Percentiles rank a stretch among this genome's conserved stretches.
Evolutionary conservation across 2,329 filamentous ascomycete genomes (phyloP).

Genomic region (Tricladium varicosporioides): DNA sequence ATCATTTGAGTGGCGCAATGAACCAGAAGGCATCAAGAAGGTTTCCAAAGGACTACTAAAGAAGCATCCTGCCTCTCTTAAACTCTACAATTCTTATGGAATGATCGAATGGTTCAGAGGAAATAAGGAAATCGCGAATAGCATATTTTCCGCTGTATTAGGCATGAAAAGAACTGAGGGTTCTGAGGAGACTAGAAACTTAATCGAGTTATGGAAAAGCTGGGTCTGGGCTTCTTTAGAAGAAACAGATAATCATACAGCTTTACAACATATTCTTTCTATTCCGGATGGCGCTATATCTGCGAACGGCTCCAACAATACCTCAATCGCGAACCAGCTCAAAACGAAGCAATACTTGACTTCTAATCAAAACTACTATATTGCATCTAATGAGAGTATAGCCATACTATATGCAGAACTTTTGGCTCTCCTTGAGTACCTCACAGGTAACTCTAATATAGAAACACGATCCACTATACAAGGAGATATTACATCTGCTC

Average conservation of each 20-base stretch:
- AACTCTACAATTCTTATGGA: slow-evolving; percentile 78
- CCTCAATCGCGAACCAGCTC: slow-evolving; percentile 40
- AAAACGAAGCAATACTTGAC: slow-evolving; percentile 53
- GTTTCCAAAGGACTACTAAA: slow-evolving; percentile 73
- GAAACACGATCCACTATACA: slow-evolving; percentile 48
- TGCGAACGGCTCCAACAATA: slow-evolving; percentile 22
- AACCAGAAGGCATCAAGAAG: slow-evolving; percentile 59
- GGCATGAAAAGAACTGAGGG: slow-evolving; percentile 48
- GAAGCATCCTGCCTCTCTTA: slow-evolving; percentile 57
- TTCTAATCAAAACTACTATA: slow-evolving; percentile 51
- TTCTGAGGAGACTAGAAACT: slow-evolving; percentile 33
- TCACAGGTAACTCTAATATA: slow-evolving; percentile 38
- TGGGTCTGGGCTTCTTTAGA: slow-evolving; percentile 32
- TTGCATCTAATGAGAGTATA: slow-evolving; percentile 49
- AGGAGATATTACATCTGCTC: slow-evolving; percentile 54
- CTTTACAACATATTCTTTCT: slow-evolving; percentile 39
- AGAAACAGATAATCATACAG: slow-evolving; percentile 25
- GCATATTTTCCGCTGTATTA: slow-evolving; percentile 68
- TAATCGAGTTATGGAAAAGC: slow-evolving; percentile 29
- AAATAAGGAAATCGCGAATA: slow-evolving; percentile 56
- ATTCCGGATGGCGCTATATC: slow-evolving; percentile 38
- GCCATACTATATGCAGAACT: slow-evolving; percentile 60
- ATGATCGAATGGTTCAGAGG: slow-evolving; percentile 63
- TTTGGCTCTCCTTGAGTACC: slow-evolving; percentile 65
- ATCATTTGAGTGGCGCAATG: slow-evolving; percentile 60